These are phyloP conservation scores for Suillus ampliporus DNA, from an alignment of 768 basidiomycete genomes.

Conservation along the genomic window DNA sequence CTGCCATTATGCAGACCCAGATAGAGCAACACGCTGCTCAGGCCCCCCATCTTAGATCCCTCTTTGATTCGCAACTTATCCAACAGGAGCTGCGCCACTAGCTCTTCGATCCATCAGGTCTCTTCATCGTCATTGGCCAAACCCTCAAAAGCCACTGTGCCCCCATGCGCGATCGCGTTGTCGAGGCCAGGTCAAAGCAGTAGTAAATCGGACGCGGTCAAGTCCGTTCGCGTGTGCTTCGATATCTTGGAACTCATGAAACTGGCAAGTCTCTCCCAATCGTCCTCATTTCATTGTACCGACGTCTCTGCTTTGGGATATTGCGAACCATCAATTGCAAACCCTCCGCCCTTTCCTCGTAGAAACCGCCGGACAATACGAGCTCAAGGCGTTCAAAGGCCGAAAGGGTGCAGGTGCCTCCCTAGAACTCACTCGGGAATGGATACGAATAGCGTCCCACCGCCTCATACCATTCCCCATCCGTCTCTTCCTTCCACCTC, in stretches of 20 bases:
- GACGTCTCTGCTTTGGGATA: slow-evolving; percentile 64
- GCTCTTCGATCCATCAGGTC: slow-evolving; percentile 77
- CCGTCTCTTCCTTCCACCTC: slow-evolving; percentile 48
- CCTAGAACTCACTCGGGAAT: slow-evolving; percentile 62
- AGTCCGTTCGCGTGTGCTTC: slow-evolving; percentile 81
- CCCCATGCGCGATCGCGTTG: slow-evolving; percentile 86
- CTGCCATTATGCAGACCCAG: slow-evolving; percentile 62
- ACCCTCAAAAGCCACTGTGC: slow-evolving; percentile 91
- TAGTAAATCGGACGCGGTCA: slow-evolving; percentile 66
- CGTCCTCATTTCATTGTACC: slow-evolving; percentile 22
- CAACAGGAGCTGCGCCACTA: slow-evolving; percentile 78
- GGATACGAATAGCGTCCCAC: slow-evolving; percentile 63
- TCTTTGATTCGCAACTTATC: slow-evolving; percentile 84
- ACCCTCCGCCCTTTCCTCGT: slow-evolving; percentile 91
- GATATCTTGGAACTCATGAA: slow-evolving; percentile 96
- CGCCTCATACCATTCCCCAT: slow-evolving; percentile 51
- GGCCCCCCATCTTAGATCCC: slow-evolving; percentile 67
- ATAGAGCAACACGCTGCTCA: slow-evolving; percentile 67
- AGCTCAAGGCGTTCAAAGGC: slow-evolving; percentile 76
- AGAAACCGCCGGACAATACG: slow-evolving; percentile 78
- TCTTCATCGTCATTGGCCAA: slow-evolving; percentile 80
- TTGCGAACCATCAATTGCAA: slow-evolving; percentile 94
- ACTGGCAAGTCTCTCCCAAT: slow-evolving; percentile 61
- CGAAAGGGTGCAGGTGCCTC: slow-evolving; percentile 54
- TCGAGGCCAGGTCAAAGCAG: slow-evolving; percentile 79